Evolutionary conservation across 768 basidiomycete genomes (phyloP).

Genomic region (Serendipita indica): DNA sequence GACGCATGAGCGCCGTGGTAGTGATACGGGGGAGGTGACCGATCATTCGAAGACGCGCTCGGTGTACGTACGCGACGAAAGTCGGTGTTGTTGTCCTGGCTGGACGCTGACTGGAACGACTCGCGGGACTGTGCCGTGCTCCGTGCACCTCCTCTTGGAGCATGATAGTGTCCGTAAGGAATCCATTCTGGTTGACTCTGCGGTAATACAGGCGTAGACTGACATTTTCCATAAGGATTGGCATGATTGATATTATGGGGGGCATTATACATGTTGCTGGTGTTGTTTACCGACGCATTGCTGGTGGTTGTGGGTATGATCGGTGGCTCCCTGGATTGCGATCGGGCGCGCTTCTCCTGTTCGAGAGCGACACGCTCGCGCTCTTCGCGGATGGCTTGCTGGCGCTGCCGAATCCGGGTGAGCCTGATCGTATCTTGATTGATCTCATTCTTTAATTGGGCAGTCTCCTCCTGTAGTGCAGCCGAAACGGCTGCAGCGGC

Average conservation of each 20-base stretch:
- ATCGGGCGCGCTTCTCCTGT: not conserved
- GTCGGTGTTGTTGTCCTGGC: not conserved
- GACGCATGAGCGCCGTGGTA: not conserved
- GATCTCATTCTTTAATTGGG: slow-evolving; percentile 2
- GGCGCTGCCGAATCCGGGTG: not conserved
- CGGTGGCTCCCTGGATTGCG: not conserved
- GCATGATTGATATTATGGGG: not conserved
- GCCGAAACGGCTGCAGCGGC: too few relatives aligned
- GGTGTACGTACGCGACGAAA: not conserved
- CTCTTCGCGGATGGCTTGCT: not conserved
- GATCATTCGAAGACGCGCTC: slow-evolving; percentile 3
- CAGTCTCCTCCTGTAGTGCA: not conserved
- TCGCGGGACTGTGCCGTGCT: slow-evolving; percentile 5
- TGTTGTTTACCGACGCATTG: not conserved
- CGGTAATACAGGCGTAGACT: slow-evolving; percentile 2
- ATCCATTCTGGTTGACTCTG: slow-evolving; percentile 3
- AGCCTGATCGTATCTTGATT: slow-evolving; percentile 9
- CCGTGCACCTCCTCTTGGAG: not conserved
- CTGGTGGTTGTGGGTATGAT: not conserved
- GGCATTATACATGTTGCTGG: not conserved
- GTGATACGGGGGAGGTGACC: not conserved
- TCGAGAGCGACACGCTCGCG: not conserved
- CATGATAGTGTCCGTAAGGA: not conserved
- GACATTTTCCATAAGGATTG: slow-evolving; percentile 8
- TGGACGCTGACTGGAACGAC: slow-evolving; percentile 7